phyloP scores from a whole-genome alignment of 192 early-diverging fungal genomes.

The Mortierella hygrophila region DNA sequence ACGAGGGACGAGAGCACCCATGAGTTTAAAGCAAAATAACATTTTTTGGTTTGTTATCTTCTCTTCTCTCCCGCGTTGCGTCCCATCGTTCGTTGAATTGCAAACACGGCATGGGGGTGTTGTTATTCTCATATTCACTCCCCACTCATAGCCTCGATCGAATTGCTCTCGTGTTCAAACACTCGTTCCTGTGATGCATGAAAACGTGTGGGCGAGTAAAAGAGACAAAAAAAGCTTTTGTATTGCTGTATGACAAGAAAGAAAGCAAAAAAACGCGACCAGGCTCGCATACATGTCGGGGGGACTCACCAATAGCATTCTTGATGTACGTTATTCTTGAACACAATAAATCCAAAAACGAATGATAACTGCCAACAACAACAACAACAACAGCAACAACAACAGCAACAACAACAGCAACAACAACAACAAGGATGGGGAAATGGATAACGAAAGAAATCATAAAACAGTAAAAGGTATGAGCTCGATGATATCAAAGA shows the following conservation, averaged over 20 bases:
- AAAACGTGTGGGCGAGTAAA: background rate
- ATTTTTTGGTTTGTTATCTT: background rate
- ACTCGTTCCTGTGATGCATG: background rate
- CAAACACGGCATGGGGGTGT: background rate
- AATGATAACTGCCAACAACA: too few relatives aligned
- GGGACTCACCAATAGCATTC: background rate
- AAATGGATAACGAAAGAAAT: background rate
- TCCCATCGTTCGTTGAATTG: background rate
- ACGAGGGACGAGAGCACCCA: background rate
- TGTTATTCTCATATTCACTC: too few relatives aligned
- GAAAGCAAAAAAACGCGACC: background rate
- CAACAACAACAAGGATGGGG: background rate
- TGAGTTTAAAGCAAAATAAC: constrained; percentile 7
- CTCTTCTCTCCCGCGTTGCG: background rate
- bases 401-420: background rate
- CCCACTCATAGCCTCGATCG: background rate
- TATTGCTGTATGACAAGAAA: background rate
- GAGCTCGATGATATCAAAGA: background rate
- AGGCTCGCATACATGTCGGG: background rate
- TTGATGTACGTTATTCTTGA: background rate
- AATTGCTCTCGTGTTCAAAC: background rate
- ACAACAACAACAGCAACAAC: too few relatives aligned
- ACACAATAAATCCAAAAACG: background rate
- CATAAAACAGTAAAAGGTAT: background rate
- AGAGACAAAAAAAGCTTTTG: background rate